phyloP scores from a whole-genome alignment of 2,329 filamentous ascomycete species.

The Verticillium dahliae region DNA sequence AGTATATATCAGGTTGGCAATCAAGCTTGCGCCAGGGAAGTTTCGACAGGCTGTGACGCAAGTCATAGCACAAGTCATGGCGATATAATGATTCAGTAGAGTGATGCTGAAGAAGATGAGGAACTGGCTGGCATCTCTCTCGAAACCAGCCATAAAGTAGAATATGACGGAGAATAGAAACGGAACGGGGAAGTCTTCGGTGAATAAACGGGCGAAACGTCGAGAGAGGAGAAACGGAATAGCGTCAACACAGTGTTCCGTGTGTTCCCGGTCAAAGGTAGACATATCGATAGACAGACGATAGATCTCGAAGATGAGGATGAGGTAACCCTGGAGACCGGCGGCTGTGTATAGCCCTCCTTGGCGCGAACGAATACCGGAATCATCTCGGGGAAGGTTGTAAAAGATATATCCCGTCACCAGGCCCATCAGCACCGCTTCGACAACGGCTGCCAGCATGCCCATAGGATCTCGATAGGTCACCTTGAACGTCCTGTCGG shows the following conservation, averaged over 20 bases:
- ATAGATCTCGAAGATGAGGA: slow-evolving; percentile 70
- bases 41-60: slow-evolving; percentile 59
- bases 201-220: slow-evolving; percentile 59
- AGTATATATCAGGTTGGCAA: slow-evolving; percentile 67
- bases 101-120: slow-evolving; percentile 66
- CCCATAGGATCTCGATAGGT: slow-evolving; percentile 74
- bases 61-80: slow-evolving; percentile 63
- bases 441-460: slow-evolving; percentile 62
- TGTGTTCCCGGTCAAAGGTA: slow-evolving; percentile 68
- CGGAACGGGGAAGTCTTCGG: slow-evolving; percentile 68
- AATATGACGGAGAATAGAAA: slow-evolving; percentile 64
- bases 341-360: slow-evolving; percentile 67
- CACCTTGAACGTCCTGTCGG: slow-evolving; percentile 61
- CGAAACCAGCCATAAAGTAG: slow-evolving; percentile 75
- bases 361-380: slow-evolving; percentile 67
- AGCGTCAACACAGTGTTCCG: slow-evolving; percentile 65
- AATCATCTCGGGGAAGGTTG: slow-evolving; percentile 55
- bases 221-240: slow-evolving; percentile 65
- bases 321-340: slow-evolving; percentile 68
- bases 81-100: slow-evolving; percentile 65
- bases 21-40: slow-evolving; percentile 64
- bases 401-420: slow-evolving; percentile 70
- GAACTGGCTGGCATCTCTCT: slow-evolving; percentile 56
- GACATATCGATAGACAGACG: slow-evolving; percentile 68
- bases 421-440: slow-evolving; percentile 64